These are phyloP conservation scores for Hapsidospora chrysogenum DNA, from an alignment of 495 filamentous ascomycete genomes.

Conservation along the genomic window DNA sequence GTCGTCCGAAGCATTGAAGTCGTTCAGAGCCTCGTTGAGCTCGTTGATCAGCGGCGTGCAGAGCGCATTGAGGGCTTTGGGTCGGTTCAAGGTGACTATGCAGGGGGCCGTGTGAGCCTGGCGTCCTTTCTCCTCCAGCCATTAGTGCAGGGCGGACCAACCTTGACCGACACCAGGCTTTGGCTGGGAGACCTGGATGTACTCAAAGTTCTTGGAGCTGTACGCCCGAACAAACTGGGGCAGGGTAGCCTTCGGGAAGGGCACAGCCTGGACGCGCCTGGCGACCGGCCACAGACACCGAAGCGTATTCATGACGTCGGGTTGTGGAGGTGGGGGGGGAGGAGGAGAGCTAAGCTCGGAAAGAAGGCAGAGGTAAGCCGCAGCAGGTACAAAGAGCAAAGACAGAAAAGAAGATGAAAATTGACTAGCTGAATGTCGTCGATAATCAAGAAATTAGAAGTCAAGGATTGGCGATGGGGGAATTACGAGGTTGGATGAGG, in stretches of 20 bases:
- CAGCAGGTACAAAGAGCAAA: too few species aligned
- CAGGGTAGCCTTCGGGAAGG: constrained; percentile 15
- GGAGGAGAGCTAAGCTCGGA: too few species aligned
- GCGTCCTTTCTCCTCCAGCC: background rate
- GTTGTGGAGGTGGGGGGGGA: background rate
- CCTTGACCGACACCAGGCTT: constrained; percentile 80
- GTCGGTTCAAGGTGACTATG: constrained; percentile 84
- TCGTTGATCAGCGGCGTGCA: constrained; percentile 75
- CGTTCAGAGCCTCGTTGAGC: constrained; percentile 65
- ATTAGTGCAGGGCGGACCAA: constrained; percentile 20
- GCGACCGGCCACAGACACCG: constrained; percentile 39
- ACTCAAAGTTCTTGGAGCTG: constrained; percentile 48
- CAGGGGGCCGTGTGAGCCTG: constrained; percentile 1
- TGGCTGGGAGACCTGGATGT: constrained; percentile 63
- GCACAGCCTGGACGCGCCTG: constrained; percentile 32
- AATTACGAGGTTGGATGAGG: background rate
- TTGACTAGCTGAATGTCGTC: too few species aligned
- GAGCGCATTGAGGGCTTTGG: constrained; percentile 87
- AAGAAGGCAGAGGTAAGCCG: too few species aligned
- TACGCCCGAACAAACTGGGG: constrained; percentile 41
- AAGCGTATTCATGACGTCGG: constrained; percentile 34
- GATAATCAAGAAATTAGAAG: background rate
- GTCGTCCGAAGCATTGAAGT: constrained; percentile 50
- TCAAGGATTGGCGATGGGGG: background rate
- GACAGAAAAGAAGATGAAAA: background rate